Percentiles rank a stretch among this genome's conserved stretches.
Conservation (phyloP, 805 yeast species). For the Phaffomyces antillensis region DNA sequence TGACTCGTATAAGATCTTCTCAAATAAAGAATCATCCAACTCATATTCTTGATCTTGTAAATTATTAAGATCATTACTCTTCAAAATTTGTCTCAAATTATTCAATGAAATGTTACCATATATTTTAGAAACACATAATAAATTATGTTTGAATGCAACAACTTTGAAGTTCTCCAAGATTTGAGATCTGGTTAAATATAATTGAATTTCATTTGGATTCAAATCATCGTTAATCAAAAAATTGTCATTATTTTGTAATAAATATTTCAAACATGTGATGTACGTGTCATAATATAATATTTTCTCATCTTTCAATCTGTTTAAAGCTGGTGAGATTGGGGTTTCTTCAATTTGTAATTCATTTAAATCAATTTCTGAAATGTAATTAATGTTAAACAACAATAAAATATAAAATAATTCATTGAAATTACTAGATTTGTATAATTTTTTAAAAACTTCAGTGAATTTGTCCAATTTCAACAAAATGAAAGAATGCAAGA, state of each 20-base stretch:
- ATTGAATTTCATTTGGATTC: not conserved
- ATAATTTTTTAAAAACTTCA: slow-evolving; percentile 7
- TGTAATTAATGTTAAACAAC: slow-evolving; percentile 4
- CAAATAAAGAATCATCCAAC: slow-evolving; percentile 1
- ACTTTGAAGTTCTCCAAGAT: not conserved
- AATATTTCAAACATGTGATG: not conserved
- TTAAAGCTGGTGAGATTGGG: not conserved
- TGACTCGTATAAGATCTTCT: slow-evolving; percentile 5
- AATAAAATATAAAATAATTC: slow-evolving; percentile 3
- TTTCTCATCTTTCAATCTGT: not conserved
- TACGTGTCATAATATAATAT: slow-evolving; percentile 5
- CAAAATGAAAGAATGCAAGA: slow-evolving; percentile 3
- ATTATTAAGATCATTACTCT: not conserved
- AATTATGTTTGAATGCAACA: slow-evolving; percentile 2
- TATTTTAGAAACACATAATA: slow-evolving; percentile 1
- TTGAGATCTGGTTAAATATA: slow-evolving; percentile 2
- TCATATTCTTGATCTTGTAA: not conserved
- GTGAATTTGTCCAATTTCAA: slow-evolving; percentile 3
- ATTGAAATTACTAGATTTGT: not conserved
- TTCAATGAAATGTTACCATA: slow-evolving; percentile 4
- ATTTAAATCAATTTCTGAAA: not conserved
- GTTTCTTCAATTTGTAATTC: not conserved
- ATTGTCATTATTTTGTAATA: not conserved
- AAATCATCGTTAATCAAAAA: not conserved
- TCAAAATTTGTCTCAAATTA: not conserved